phyloP scores from a whole-genome alignment of 495 filamentous ascomycete genomes.

The Penicillium verhagenii region DNA sequence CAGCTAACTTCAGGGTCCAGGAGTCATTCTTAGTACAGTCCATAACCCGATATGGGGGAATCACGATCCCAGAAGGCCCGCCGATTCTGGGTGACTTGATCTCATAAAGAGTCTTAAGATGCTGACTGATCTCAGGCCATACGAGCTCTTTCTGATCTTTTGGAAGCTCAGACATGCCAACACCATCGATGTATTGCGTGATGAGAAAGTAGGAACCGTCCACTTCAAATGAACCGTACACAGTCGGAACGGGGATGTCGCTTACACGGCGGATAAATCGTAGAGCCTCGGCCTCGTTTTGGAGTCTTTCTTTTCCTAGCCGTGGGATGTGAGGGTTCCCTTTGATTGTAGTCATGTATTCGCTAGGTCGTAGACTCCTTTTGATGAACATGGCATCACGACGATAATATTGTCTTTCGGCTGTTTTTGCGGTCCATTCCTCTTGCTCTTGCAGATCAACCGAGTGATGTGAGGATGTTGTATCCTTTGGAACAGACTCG shows the following conservation, averaged over 20 bases:
- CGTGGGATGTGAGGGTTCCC: constrained; percentile 9
- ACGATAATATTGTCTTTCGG: constrained; percentile 16
- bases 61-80: constrained; percentile 12
- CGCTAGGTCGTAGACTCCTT: constrained; percentile 12
- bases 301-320: constrained; percentile 15
- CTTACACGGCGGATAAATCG: constrained; percentile 6
- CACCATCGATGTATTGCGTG: constrained; percentile 12
- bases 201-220: constrained; percentile 9
- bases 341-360: constrained; percentile 9
- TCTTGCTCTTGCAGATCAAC: no score
- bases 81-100: constrained; percentile 11
- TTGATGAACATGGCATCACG: constrained; percentile 15
- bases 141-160: constrained; percentile 12
- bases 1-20: constrained; percentile 1
- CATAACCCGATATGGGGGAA: constrained; percentile 13
- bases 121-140: neutral
- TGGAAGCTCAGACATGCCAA: constrained; percentile 2
- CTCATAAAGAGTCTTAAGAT: constrained; percentile 4
- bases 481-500: no score
- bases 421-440: constrained; percentile 4
- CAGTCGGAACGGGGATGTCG: constrained; percentile 12
- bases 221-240: constrained; percentile 15
- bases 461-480: no score
- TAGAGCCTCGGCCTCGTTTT: constrained; percentile 15
- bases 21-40: neutral